Conservation (phyloP, 23 red algal species). For the Pyropia yezoensis region DNA sequence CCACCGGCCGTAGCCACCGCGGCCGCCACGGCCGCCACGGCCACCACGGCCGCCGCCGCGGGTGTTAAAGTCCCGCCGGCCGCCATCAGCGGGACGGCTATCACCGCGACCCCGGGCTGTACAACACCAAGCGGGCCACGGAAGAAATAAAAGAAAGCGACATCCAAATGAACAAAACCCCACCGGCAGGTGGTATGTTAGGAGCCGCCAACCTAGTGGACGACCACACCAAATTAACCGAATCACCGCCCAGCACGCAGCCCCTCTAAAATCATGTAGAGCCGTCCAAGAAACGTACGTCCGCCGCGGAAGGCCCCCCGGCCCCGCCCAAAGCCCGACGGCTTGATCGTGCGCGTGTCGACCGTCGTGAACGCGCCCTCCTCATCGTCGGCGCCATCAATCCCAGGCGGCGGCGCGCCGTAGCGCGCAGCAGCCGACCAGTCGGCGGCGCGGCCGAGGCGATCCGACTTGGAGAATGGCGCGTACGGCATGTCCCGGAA, state of each 20-base stretch:
- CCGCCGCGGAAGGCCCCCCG: conserved; percentile 26
- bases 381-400: conserved; percentile 34
- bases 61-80: background rate
- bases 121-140: too few species aligned
- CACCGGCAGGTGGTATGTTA: too few species aligned
- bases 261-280: too few species aligned
- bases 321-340: conserved; percentile 24
- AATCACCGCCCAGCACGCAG: too few species aligned
- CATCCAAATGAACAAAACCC: too few species aligned
- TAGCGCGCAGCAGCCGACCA: conserved; percentile 37
- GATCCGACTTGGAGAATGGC: conserved; percentile 90
- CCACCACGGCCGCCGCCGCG: conserved; percentile 15
- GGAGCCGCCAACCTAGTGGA: too few species aligned
- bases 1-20: conserved; percentile 45
- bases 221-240: too few species aligned
- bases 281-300: too few species aligned
- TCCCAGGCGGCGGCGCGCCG: conserved; percentile 13
- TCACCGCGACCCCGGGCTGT: background rate
- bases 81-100: background rate
- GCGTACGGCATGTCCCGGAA: conserved; percentile 98
- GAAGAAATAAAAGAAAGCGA: too few species aligned
- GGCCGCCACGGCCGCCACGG: conserved; percentile 13
- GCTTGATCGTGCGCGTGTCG: conserved; percentile 43
- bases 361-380: conserved; percentile 65
- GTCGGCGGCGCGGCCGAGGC: conserved; percentile 83